These are phyloP conservation scores for Cryptococcus floricola DNA, from an alignment of 1,284 basidiomycete genomes.

Conservation along the genomic window DNA sequence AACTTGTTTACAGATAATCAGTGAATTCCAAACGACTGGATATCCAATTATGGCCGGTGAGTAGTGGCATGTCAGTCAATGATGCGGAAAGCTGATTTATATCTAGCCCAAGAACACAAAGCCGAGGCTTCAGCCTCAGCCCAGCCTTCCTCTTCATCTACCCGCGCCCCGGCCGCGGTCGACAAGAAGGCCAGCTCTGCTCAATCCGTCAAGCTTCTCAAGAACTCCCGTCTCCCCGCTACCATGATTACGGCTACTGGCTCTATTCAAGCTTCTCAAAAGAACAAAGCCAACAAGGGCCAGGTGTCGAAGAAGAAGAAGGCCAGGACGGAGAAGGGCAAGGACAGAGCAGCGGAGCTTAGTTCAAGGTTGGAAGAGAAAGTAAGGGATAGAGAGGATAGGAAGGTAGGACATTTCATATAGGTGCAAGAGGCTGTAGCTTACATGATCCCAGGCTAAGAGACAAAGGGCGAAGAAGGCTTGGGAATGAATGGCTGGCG, in stretches of 20 bases:
- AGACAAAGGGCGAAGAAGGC: slow-evolving; percentile 43
- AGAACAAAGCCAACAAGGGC: slow-evolving; percentile 21
- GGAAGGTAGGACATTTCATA: slow-evolving; percentile 28
- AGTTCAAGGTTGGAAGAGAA: slow-evolving; percentile 31
- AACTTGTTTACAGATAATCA: no score
- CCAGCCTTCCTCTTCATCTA: background rate
- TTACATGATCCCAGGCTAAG: slow-evolving; percentile 27
- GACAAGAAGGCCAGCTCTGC: slow-evolving; percentile 4
- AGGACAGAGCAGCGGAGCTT: slow-evolving; percentile 34
- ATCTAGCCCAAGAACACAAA: background rate
- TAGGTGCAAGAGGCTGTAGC: background rate
- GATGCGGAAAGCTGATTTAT: background rate
- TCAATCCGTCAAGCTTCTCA: slow-evolving; percentile 37
- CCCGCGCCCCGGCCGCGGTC: background rate
- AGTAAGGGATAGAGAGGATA: slow-evolving; percentile 37
- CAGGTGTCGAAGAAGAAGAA: slow-evolving; percentile 29
- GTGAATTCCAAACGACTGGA: no score
- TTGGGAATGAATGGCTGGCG: slow-evolving; percentile 31
- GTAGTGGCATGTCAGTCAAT: background rate
- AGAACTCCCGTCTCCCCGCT: slow-evolving; percentile 42
- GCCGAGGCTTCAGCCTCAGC: background rate
- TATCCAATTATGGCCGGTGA: slow-evolving; percentile 4
- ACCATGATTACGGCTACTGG: slow-evolving; percentile 44
- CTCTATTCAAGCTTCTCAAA: slow-evolving; percentile 27
- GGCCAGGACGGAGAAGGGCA: slow-evolving; percentile 32